Conservation (phyloP, 129 eudicot genomes). For the Erigeron canadensis region DNA sequence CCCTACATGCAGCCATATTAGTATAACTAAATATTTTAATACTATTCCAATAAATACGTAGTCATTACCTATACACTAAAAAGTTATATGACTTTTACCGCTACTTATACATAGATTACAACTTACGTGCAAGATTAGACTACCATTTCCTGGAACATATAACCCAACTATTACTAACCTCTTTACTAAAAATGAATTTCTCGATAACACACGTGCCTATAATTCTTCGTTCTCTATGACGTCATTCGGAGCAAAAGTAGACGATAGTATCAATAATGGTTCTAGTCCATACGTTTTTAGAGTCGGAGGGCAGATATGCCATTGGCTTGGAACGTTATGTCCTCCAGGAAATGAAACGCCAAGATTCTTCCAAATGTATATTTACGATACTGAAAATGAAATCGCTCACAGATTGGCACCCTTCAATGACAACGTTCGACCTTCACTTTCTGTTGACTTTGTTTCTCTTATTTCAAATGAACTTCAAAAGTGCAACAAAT, state of each 20-base stretch:
- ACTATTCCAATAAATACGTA: no score
- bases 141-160: neutral
- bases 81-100: no score
- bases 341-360: neutral
- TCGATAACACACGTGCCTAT: no score
- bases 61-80: no score
- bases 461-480: neutral
- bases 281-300: neutral
- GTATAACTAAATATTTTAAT: no score
- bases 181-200: neutral
- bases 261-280: neutral
- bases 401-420: no score
- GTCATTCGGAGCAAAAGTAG: neutral
- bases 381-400: neutral
- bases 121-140: neutral
- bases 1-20: no score
- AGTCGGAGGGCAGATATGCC: neutral
- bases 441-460: no score
- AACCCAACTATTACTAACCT: neutral
- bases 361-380: neutral
- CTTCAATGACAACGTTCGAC: no score
- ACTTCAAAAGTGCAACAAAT: no score
- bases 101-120: no score
- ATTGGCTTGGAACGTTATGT: slow-evolving; percentile 7
- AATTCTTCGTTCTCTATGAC: neutral